Evolutionary conservation across 2,329 filamentous ascomycete genomes (phyloP).

Genomic region (Aspergillus spinulosporus): DNA sequence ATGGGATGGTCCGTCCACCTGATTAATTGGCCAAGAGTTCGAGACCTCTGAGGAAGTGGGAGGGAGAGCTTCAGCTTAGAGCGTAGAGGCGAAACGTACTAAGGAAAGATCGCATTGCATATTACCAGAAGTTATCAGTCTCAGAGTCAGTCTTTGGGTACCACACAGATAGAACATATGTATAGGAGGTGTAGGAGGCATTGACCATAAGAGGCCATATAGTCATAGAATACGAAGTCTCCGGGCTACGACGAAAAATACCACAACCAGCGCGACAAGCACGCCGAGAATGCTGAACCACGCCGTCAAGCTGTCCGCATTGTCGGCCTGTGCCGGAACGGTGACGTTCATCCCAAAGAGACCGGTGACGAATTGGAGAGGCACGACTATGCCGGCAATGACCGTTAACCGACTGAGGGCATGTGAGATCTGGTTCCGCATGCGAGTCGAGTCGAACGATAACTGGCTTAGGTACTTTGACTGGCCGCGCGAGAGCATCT

Average conservation of each 20-base stretch:
- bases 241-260: constrained; percentile 31
- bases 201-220: background rate
- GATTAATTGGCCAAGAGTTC: no score
- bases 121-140: no score
- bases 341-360: constrained; percentile 49
- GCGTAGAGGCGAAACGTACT: no score
- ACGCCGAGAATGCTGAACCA: constrained; percentile 45
- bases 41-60: no score
- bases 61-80: no score
- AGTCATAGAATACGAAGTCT: constrained; percentile 26
- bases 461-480: constrained; percentile 92
- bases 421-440: constrained; percentile 80
- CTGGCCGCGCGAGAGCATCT: constrained; percentile 87
- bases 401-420: constrained; percentile 89
- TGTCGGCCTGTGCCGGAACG: constrained; percentile 36
- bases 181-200: background rate
- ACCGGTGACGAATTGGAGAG: constrained; percentile 78
- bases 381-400: constrained; percentile 84
- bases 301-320: constrained; percentile 32
- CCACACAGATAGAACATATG: no score
- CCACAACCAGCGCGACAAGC: constrained; percentile 35
- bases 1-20: no score
- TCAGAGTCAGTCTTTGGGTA: no score
- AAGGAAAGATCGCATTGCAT: no score
- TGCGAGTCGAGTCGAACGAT: constrained; percentile 80